phyloP scores from a whole-genome alignment of 208 protist species.

The Hexamita inflata region DNA sequence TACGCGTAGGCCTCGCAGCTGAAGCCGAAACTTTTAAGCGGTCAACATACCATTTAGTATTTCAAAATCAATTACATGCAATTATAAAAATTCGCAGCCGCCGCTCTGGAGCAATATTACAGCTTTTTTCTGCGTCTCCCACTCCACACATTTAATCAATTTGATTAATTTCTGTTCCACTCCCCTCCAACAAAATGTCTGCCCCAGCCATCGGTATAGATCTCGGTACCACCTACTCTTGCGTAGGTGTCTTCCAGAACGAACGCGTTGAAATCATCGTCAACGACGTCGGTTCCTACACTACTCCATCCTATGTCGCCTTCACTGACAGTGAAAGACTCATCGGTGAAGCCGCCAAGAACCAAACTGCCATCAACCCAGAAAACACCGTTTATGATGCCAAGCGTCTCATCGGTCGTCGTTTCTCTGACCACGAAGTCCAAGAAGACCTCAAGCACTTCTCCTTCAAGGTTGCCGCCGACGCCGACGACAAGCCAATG shows the following conservation, averaged over 20 bases:
- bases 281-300: constrained; percentile 56
- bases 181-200: no score
- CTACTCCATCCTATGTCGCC: constrained; percentile 66
- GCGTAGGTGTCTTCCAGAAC: constrained; percentile 24
- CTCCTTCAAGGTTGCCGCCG: constrained; percentile 63
- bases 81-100: no score
- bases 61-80: no score
- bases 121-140: no score
- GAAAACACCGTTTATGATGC: constrained; percentile 73
- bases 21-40: no score
- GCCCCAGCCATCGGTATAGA: constrained; percentile 44
- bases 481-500: constrained; percentile 54
- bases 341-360: constrained; percentile 61
- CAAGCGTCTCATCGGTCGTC: constrained; percentile 68
- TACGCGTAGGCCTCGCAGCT: no score
- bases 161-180: no score
- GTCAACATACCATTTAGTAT: no score
- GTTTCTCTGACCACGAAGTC: constrained; percentile 52
- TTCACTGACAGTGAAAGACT: constrained; percentile 62
- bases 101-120: no score
- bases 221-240: constrained; percentile 39
- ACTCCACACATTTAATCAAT: no score
- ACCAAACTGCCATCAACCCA: constrained; percentile 67
- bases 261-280: constrained; percentile 57
- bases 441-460: constrained; percentile 53